A percentile compares a stretch with the other conserved stretches of the same genome.
Evolutionary conservation across 192 early-diverging fungal species (phyloP).

Genomic region (Geosiphon pyriformis): DNA sequence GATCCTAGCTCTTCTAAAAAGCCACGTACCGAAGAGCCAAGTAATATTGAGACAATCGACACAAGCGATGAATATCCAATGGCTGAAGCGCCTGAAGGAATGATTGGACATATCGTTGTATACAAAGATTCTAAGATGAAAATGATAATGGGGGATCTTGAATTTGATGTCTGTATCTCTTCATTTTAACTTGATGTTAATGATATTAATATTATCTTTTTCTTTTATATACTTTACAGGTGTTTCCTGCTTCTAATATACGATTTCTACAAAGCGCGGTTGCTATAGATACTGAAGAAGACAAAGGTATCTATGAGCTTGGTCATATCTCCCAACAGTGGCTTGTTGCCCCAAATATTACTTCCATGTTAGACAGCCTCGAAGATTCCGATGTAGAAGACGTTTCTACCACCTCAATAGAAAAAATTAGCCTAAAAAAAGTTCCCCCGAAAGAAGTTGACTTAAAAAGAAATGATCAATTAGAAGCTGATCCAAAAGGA

Average conservation of each 20-base stretch:
- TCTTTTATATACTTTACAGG: neutral
- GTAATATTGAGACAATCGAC: neutral
- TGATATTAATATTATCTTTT: neutral
- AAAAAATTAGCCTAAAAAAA: no score
- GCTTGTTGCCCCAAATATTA: neutral
- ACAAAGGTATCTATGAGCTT: neutral
- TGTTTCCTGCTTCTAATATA: neutral
- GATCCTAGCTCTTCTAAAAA: neutral
- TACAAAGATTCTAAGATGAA: neutral
- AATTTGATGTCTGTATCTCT: neutral
- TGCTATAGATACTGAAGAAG: neutral
- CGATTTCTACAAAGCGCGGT: neutral
- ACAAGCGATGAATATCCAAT: neutral
- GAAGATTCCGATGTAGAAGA: neutral
- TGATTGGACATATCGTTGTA: neutral
- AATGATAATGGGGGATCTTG: neutral
- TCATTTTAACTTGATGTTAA: neutral
- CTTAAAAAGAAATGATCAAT: no score
- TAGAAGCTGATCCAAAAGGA: no score
- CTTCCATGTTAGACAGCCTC: neutral
- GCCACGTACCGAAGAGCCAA: neutral
- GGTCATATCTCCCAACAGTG: neutral
- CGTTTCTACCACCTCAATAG: no score
- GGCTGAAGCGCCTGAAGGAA: neutral
- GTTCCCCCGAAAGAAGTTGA: no score